phyloP scores from a whole-genome alignment of 306 rosid species.

The Datisca glomerata region DNA sequence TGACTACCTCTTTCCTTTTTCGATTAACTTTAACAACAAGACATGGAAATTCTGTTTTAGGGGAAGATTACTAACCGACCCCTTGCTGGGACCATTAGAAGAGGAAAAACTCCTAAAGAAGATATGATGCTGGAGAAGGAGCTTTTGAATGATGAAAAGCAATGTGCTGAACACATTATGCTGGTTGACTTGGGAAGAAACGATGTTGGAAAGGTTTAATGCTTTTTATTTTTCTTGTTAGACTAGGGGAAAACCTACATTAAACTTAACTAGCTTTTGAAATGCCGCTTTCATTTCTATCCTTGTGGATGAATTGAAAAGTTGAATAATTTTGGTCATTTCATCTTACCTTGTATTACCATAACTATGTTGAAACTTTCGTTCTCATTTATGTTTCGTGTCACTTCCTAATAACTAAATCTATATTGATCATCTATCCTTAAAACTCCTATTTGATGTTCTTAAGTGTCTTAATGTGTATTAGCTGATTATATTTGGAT shows the following conservation, averaged over 20 bases:
- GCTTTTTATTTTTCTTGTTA: conserved; percentile 11
- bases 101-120: conserved; percentile 85
- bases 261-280: background rate
- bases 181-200: conserved; percentile 94
- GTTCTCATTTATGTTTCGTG: too few species aligned
- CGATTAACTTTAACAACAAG: conserved; percentile 8
- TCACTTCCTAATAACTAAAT: too few species aligned
- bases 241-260: too few species aligned
- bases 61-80: conserved; percentile 69
- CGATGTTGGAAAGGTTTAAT: conserved; percentile 84
- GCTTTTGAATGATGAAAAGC: conserved; percentile 78
- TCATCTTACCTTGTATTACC: too few species aligned
- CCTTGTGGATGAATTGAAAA: too few species aligned
- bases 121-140: conserved; percentile 71
- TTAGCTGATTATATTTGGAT: too few species aligned
- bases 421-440: too few species aligned
- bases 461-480: too few species aligned
- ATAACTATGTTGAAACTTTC: too few species aligned
- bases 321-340: too few species aligned
- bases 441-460: too few species aligned
- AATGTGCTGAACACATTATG: conserved; percentile 90
- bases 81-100: conserved; percentile 90
- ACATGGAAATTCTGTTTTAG: conserved; percentile 30
- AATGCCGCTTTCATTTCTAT: conserved; percentile 9
- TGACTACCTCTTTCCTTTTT: background rate